Evolutionary conservation across 176 grass and related monocot genomes (phyloP).

Genomic region (Dactylis glomerata): DNA sequence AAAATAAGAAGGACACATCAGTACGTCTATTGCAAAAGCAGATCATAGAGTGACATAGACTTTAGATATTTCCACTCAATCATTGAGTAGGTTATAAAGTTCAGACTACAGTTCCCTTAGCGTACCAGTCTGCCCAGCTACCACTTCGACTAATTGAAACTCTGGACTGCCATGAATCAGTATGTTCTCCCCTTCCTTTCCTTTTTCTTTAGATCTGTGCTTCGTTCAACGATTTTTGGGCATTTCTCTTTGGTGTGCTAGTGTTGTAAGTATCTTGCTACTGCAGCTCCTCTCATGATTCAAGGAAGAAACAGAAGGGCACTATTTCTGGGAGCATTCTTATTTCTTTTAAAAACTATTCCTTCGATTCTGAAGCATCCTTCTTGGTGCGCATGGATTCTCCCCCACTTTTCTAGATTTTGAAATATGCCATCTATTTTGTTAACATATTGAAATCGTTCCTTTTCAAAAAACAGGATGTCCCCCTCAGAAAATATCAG

Average conservation of each 20-base stretch:
- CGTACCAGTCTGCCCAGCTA: neutral
- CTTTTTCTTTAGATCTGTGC: neutral
- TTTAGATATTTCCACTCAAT: neutral
- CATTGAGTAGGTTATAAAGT: conserved; percentile 2
- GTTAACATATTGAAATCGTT: neutral
- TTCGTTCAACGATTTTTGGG: neutral
- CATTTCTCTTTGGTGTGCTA: neutral
- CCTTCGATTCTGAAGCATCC: neutral
- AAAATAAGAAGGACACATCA: neutral
- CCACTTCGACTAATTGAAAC: neutral
- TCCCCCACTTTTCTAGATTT: neutral
- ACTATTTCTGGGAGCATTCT: neutral
- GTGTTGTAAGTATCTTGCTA: neutral
- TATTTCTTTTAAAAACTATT: conserved; percentile 2
- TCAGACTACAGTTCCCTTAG: conserved; percentile 2
- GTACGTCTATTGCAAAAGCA: neutral
- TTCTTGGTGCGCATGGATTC: neutral
- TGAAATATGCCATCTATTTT: neutral
- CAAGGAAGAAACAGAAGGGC: neutral
- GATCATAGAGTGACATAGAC: neutral
- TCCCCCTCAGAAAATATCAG: neutral
- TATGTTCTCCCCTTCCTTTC: conserved; percentile 17
- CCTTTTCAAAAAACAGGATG: neutral
- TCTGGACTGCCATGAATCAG: neutral
- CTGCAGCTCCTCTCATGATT: neutral